These are phyloP conservation scores for Microcos paniculata DNA, from an alignment of 345 rosid species.

Conservation along the genomic window DNA sequence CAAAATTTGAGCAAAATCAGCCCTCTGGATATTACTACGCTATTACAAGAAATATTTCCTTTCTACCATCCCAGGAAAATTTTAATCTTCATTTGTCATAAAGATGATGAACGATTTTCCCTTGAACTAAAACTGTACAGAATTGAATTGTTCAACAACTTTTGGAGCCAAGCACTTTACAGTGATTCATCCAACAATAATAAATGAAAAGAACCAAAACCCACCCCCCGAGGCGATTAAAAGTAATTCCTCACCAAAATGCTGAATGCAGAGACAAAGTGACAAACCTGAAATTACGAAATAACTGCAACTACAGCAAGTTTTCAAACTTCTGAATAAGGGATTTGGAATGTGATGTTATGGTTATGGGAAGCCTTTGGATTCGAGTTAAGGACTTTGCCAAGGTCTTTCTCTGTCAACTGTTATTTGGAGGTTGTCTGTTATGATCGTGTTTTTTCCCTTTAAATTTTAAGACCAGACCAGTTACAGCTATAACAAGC, in stretches of 20 bases:
- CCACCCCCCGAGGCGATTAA: background rate
- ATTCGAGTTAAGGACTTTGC: too few species aligned
- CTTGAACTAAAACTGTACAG: background rate
- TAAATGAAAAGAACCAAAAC: background rate
- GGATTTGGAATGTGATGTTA: too few species aligned
- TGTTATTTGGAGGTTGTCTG: too few species aligned
- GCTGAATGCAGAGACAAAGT: background rate
- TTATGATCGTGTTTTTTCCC: too few species aligned
- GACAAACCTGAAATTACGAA: background rate
- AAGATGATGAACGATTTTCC: background rate
- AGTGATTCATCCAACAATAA: background rate
- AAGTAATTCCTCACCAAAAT: background rate
- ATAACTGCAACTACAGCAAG: background rate
- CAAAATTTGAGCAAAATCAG: too few species aligned
- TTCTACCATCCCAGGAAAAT: background rate
- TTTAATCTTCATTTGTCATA: background rate
- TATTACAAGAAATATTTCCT: background rate
- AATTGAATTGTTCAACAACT: background rate
- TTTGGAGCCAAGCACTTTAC: background rate
- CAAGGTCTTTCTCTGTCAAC: too few species aligned
- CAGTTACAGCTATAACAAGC: too few species aligned
- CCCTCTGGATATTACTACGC: background rate
- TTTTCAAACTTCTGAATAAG: too few species aligned
- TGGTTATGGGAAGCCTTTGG: too few species aligned
- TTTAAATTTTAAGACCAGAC: too few species aligned